phyloP scores from a whole-genome alignment of 179 eudicot species.

The Actinidia polygama region DNA sequence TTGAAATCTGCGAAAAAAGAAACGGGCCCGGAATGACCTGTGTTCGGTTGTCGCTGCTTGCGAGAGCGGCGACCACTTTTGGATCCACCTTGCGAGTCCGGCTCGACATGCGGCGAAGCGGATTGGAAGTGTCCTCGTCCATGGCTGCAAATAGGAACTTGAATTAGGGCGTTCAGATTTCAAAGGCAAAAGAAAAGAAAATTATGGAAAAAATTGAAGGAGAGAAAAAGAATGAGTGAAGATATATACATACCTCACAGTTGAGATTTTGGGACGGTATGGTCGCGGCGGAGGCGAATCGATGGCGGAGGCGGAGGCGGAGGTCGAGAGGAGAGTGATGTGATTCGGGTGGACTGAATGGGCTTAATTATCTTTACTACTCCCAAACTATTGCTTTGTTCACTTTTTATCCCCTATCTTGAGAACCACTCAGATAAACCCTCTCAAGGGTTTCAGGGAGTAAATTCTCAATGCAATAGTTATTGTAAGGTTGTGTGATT shows the following conservation, averaged over 20 bases:
- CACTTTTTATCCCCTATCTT: too few relatives aligned
- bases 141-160: slow-evolving; percentile 32
- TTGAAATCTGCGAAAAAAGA: neutral
- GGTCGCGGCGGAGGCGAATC: slow-evolving; percentile 1
- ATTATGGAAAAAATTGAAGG: neutral
- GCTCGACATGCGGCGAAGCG: slow-evolving; percentile 67
- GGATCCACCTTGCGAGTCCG: slow-evolving; percentile 84
- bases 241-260: neutral
- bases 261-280: neutral
- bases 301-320: neutral
- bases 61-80: slow-evolving; percentile 91
- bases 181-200: neutral
- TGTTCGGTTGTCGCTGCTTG: slow-evolving; percentile 83
- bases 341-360: neutral
- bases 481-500: too few relatives aligned
- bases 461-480: too few relatives aligned
- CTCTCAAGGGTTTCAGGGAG: too few relatives aligned
- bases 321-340: neutral
- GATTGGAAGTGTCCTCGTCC: slow-evolving; percentile 70
- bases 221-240: neutral
- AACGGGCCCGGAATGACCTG: slow-evolving; percentile 49
- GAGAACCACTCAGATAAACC: too few relatives aligned
- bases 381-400: too few relatives aligned
- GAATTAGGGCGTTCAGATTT: neutral
- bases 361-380: too few relatives aligned